Conservation (phyloP, 129 eudicot species). For the Ambrosia trifida region DNA sequence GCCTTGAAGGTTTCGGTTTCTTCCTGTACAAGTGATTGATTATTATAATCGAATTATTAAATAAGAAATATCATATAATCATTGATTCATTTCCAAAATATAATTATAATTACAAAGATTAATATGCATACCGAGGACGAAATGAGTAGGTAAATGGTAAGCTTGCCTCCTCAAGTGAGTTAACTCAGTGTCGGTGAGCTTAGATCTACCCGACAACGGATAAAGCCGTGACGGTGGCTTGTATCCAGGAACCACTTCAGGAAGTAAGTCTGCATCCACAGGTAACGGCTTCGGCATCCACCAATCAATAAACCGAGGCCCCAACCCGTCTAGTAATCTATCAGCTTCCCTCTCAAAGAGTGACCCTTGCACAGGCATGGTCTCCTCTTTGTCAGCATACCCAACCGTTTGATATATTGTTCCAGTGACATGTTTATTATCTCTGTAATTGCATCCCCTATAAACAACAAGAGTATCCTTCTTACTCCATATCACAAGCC, state of each 20-base stretch:
- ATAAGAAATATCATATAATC: neutral
- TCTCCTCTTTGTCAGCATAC: conserved; percentile 26
- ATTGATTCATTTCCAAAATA: too few relatives aligned
- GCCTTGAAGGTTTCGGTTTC: conserved; percentile 94
- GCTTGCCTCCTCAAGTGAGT: conserved; percentile 85
- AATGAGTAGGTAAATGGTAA: conserved; percentile 83
- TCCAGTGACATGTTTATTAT: conserved; percentile 23
- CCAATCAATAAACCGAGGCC: conserved; percentile 96
- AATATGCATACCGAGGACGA: conserved; percentile 71
- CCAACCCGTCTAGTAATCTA: conserved; percentile 87
- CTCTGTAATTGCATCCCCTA: conserved; percentile 66
- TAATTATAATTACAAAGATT: neutral
- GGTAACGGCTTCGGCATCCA: conserved; percentile 98
- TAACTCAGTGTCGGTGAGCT: conserved; percentile 76
- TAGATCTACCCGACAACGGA: conserved; percentile 55
- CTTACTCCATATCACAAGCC: conserved; percentile 77
- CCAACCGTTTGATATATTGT: conserved; percentile 28
- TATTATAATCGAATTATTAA: neutral
- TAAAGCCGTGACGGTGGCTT: conserved; percentile 74
- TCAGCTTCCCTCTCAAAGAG: conserved; percentile 85
- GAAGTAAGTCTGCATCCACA: conserved; percentile 90
- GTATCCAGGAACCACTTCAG: conserved; percentile 72
- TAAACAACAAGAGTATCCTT: conserved; percentile 78
- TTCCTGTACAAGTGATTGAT: conserved; percentile 47
- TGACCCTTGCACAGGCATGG: conserved; percentile 42